A percentile compares a stretch with the other conserved stretches of the same genome.
These are phyloP conservation scores for Epichloe amarillans DNA, from an alignment of 2,329 filamentous ascomycete genomes.

Conservation along the genomic window DNA sequence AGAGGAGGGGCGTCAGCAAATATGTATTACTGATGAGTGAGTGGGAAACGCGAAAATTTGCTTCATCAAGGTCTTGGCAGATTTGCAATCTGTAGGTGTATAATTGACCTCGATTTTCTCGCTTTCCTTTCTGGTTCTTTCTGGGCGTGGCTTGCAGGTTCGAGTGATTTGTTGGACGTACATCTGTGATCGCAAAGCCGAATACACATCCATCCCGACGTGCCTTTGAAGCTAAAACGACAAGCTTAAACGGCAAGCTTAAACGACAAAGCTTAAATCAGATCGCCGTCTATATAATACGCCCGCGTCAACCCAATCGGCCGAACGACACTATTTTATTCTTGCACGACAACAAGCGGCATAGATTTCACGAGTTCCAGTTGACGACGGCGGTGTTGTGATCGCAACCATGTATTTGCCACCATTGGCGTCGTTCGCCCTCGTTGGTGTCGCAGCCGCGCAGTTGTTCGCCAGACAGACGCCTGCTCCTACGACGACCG, in stretches of 20 bases:
- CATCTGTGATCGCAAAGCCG: not conserved
- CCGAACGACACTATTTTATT: not conserved
- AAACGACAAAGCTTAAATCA: not conserved
- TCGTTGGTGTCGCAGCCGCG: slow-evolving; percentile 7
- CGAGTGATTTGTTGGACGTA: not conserved
- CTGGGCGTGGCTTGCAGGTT: not conserved
- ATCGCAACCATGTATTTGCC: slow-evolving; percentile 1
- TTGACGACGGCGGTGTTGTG: not conserved
- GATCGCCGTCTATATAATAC: not conserved
- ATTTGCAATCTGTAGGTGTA: not conserved
- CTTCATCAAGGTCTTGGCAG: not conserved
- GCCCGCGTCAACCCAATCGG: not conserved
- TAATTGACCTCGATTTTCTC: not conserved
- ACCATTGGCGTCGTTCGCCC: not conserved
- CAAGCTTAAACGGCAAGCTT: slow-evolving; percentile 1
- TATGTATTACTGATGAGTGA: not conserved
- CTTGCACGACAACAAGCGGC: not conserved
- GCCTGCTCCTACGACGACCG: slow-evolving; percentile 14
- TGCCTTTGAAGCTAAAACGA: slow-evolving; percentile 1
- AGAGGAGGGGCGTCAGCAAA: not conserved
- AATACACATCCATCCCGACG: not conserved
- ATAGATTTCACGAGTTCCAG: not conserved
- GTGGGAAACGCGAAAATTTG: not conserved
- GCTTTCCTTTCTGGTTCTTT: not conserved
- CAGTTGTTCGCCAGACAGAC: slow-evolving; percentile 19